A percentile compares a stretch with the other conserved stretches of the same genome.
Evolutionary conservation across 2,329 filamentous ascomycete genomes (phyloP).

Genomic region (Colletotrichum viniferum): DNA sequence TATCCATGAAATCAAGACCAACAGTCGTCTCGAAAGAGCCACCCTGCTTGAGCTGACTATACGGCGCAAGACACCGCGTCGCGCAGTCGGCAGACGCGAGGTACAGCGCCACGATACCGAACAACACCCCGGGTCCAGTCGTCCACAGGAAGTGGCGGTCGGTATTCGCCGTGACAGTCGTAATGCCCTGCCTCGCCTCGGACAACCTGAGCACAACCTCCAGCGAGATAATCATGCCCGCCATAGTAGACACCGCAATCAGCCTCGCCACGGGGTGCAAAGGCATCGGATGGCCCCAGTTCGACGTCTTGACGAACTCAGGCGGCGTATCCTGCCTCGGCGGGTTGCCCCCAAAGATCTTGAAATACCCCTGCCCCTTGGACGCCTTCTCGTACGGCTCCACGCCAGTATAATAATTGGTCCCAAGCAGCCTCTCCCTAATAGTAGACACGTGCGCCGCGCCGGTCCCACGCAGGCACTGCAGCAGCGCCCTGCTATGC

Average conservation of each 20-base stretch:
- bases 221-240: slow-evolving; percentile 35
- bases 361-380: slow-evolving; percentile 26
- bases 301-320: slow-evolving; percentile 19
- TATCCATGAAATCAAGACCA: slow-evolving; percentile 36
- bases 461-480: slow-evolving; percentile 37
- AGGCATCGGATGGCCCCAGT: slow-evolving; percentile 33
- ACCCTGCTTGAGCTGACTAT: slow-evolving; percentile 29
- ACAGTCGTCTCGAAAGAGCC: slow-evolving; percentile 33
- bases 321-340: slow-evolving; percentile 7
- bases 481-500: slow-evolving; percentile 38
- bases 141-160: slow-evolving; percentile 40
- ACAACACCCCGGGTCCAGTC: slow-evolving; percentile 31
- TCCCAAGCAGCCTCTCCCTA: slow-evolving; percentile 28
- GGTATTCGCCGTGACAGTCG: slow-evolving; percentile 28
- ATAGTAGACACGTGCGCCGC: slow-evolving; percentile 32
- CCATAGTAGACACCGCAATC: slow-evolving; percentile 28
- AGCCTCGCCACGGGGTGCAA: slow-evolving; percentile 33
- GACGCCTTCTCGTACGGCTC: slow-evolving; percentile 37
- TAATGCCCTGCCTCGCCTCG: slow-evolving; percentile 31
- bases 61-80: slow-evolving; percentile 36
- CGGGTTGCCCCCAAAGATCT: slow-evolving; percentile 24
- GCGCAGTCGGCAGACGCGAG: slow-evolving; percentile 34
- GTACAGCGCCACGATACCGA: slow-evolving; percentile 33
- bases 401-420: slow-evolving; percentile 36
- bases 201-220: slow-evolving; percentile 38